A percentile compares a stretch with the other conserved stretches of the same genome.
Evolutionary conservation across 2,329 filamentous ascomycete genomes (phyloP).

Genomic region (Amesomyces nigricolor): DNA sequence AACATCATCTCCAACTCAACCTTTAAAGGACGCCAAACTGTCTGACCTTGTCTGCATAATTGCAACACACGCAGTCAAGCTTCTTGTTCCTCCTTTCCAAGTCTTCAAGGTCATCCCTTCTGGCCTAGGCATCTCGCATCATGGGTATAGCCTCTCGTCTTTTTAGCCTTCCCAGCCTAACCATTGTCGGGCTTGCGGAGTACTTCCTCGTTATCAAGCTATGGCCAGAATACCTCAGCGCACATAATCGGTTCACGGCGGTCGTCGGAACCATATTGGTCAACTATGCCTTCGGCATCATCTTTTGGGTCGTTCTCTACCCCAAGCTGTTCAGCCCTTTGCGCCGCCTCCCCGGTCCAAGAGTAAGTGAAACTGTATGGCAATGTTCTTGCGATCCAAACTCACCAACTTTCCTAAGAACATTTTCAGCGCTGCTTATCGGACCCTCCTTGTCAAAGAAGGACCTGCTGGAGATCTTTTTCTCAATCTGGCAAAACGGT

Average conservation of each 20-base stretch:
- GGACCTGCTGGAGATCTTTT: conserved; percentile 6
- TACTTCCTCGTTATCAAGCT: conserved; percentile 1
- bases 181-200: not conserved
- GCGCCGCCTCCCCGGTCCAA: conserved; percentile 1
- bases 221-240: not conserved
- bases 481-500: conserved; percentile 3
- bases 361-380: not conserved
- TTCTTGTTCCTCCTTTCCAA: too few relatives aligned
- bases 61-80: too few relatives aligned
- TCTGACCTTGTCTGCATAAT: not conserved
- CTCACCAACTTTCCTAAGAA: not conserved
- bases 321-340: conserved; percentile 8
- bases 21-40: not conserved
- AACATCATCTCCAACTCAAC: not conserved
- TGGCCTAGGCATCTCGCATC: not conserved
- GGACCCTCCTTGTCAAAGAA: not conserved
- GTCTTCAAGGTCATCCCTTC: not conserved
- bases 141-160: conserved; percentile 3
- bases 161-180: conserved; percentile 3
- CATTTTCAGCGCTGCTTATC: conserved; percentile 2
- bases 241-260: not conserved
- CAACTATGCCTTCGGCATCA: conserved; percentile 10
- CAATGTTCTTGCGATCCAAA: too few relatives aligned
- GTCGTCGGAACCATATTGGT: not conserved
- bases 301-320: conserved; percentile 8